Conservation (phyloP, 129 eudicot genomes). For the Arctium lappa region DNA sequence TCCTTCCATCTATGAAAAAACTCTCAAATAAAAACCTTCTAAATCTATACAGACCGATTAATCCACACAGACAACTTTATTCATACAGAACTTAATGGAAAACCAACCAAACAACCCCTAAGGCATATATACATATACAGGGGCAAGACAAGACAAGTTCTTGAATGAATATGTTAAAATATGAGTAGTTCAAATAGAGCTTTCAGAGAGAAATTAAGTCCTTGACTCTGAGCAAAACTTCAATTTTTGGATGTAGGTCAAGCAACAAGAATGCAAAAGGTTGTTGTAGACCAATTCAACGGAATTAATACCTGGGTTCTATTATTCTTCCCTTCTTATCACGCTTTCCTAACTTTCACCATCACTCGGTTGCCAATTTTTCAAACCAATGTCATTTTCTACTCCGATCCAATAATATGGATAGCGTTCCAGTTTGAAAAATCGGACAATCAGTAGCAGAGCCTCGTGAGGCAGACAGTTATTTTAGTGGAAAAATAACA, state of each 20-base stretch:
- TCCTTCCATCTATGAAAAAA: too few relatives aligned
- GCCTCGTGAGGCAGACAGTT: neutral
- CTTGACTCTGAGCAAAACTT: constrained; percentile 12
- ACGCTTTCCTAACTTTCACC: constrained; percentile 24
- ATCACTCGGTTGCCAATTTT: constrained; percentile 23
- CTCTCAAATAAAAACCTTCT: too few relatives aligned
- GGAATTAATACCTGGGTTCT: neutral
- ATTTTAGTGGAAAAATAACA: neutral
- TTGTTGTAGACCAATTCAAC: constrained; percentile 27
- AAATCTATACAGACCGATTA: too few relatives aligned
- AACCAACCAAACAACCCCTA: neutral
- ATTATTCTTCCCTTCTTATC: constrained; percentile 15
- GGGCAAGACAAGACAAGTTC: neutral
- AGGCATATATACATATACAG: too few relatives aligned
- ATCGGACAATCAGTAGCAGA: neutral
- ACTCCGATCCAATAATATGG: constrained; percentile 14
- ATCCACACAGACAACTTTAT: too few relatives aligned
- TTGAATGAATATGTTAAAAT: constrained; percentile 10
- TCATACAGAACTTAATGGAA: too few relatives aligned
- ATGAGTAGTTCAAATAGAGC: constrained; percentile 18
- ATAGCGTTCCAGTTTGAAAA: constrained; percentile 14
- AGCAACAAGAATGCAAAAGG: constrained; percentile 8
- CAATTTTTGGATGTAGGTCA: constrained; percentile 21
- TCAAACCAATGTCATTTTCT: constrained; percentile 20
- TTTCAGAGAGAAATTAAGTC: constrained; percentile 23